Evolutionary conservation across 208 protist species (phyloP), one percentile per base, ranked within the genome.

Genomic region (Trypanosoma melophagium): DNA sequence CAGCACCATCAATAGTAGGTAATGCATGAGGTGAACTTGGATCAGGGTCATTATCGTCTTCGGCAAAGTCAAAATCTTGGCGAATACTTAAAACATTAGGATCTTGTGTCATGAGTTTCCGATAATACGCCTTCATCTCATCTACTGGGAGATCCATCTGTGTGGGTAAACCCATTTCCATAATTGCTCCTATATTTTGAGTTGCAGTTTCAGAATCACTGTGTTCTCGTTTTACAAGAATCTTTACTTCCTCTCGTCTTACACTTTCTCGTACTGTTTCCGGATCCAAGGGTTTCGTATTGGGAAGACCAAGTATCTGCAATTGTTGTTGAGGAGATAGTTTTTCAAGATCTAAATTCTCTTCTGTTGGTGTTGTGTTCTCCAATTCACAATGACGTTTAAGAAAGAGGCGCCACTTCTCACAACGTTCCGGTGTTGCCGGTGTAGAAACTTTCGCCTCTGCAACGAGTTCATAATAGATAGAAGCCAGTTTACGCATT

Each of bases 401-500:
- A 52, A 96, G 77, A 66, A 96, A 96, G 17, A 58, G 74, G 16
- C 80, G 76, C 88, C 90, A 96, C 66, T 86, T 87, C 47, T 81
- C 76, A 55, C 87, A 92, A 3, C 90, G 77, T 61, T 94, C 86
- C 47, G 71, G 70, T 8, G 90, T 96, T 3, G 85, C 71, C 5
- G 86, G 86, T 53, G 74, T 57, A 49, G 86, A 92, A 22, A 78
- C 79, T 68, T 94, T 94, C 28, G 90, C 90, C 79, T 94, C 87
- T 3, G 83, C 66, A 1, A 96, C 84, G 40, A 96, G 84, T 60
- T 91, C 86, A 65, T 93, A 96, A 66, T 94, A 96, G 44, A 89
- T 71, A 28, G 83, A 63, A 19, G 90, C 87, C 10, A 96, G 74
- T 50, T 88, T 74, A 5, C 90, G 85, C 77, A 92, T 86, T n/a